Conservation (phyloP, 345 rosid species). For the Orychophragmus violaceus region DNA sequence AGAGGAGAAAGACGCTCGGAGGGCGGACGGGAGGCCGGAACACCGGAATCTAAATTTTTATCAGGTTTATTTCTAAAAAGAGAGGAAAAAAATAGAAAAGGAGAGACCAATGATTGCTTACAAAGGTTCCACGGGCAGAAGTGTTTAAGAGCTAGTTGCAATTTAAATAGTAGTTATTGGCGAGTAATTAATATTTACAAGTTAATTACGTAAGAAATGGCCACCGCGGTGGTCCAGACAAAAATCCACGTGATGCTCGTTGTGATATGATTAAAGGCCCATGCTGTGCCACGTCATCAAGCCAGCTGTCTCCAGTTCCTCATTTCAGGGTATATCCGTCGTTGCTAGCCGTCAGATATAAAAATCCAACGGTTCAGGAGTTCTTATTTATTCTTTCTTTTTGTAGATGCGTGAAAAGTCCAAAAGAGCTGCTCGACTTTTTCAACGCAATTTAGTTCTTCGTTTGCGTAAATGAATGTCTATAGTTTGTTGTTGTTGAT, state of each 20-base stretch:
- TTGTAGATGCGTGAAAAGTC: neutral
- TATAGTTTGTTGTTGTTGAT: neutral
- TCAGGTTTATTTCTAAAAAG: neutral
- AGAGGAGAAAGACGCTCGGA: no score
- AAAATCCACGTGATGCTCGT: slow-evolving; percentile 29
- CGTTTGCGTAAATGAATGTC: no score
- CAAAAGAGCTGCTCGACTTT: no score
- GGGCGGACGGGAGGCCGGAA: no score
- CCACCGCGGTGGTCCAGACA: slow-evolving; percentile 26
- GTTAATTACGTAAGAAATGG: neutral
- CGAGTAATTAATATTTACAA: no score
- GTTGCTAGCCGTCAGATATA: neutral
- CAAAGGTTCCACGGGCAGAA: neutral
- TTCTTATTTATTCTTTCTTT: neutral
- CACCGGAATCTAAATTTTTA: neutral
- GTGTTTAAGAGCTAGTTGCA: neutral
- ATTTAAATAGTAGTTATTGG: neutral
- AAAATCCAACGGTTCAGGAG: slow-evolving; percentile 7
- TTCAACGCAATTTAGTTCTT: no score
- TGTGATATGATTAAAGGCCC: slow-evolving; percentile 4
- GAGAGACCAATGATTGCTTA: neutral
- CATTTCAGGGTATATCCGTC: slow-evolving; percentile 12
- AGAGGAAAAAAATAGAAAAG: neutral
- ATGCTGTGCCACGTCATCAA: slow-evolving; percentile 5
- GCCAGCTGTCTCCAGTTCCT: slow-evolving; percentile 28